Evolutionary conservation across 1,284 basidiomycete species (phyloP).

Genomic region (Naganishia liquefaciens): DNA sequence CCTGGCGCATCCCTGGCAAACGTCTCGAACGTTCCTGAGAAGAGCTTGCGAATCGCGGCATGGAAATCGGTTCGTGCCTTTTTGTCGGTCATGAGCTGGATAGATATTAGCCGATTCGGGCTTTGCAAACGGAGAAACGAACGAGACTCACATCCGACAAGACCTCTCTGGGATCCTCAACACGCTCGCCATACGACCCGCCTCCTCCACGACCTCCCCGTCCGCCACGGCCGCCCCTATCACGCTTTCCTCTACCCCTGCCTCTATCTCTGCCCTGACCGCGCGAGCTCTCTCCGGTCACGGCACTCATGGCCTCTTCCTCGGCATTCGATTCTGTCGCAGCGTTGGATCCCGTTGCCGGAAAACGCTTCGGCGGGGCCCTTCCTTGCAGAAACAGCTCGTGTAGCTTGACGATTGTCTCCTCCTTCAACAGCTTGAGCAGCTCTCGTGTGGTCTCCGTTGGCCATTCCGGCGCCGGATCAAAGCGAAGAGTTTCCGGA

Average conservation of each 20-base stretch:
- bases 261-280: constrained; percentile 49
- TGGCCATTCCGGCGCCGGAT: constrained; percentile 63
- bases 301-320: constrained; percentile 41
- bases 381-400: constrained; percentile 73
- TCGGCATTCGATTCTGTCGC: constrained; percentile 55
- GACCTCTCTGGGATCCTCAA: constrained; percentile 70
- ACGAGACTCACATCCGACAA: constrained; percentile 66
- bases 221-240: constrained; percentile 56
- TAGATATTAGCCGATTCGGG: neutral
- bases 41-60: constrained; percentile 74
- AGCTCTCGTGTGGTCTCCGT: constrained; percentile 63
- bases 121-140: constrained; percentile 27
- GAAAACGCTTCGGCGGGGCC: constrained; percentile 61
- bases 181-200: constrained; percentile 31
- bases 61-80: constrained; percentile 78
- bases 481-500: constrained; percentile 40
- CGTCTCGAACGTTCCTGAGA: constrained; percentile 78
- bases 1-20: constrained; percentile 40
- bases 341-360: constrained; percentile 62
- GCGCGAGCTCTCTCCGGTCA: constrained; percentile 39
- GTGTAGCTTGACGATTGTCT: constrained; percentile 66
- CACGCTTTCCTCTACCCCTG: constrained; percentile 54
- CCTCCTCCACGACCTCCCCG: constrained; percentile 51
- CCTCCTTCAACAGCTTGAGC: constrained; percentile 64
- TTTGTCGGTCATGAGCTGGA: constrained; percentile 78